Conservation (phyloP, 805 yeast genomes). For the Schwanniomyces yamadae region DNA sequence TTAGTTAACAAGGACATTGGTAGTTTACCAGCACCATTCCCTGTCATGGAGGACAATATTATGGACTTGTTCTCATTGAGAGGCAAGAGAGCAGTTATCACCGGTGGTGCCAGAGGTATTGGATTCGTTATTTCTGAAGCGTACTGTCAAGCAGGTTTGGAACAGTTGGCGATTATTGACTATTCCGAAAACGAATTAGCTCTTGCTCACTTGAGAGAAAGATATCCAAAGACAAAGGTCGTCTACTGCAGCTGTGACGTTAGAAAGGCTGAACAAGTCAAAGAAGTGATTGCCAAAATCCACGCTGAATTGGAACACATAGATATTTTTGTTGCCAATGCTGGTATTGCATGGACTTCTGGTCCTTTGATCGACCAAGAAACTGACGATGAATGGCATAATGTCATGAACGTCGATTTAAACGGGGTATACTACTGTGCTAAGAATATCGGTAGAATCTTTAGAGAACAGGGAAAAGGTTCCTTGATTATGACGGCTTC, state of each 20-base stretch:
- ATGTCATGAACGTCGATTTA: slow-evolving; percentile 70
- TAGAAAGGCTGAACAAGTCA: slow-evolving; percentile 37
- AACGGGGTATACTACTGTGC: slow-evolving; percentile 82
- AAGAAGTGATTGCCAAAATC: slow-evolving; percentile 29
- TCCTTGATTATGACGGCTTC: slow-evolving; percentile 84
- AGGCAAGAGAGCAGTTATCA: slow-evolving; percentile 33
- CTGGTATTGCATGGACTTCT: slow-evolving; percentile 49
- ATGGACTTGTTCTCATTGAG: slow-evolving; percentile 29
- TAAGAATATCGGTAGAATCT: slow-evolving; percentile 67
- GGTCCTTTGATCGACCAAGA: slow-evolving; percentile 41
- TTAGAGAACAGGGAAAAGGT: slow-evolving; percentile 72
- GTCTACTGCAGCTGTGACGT: slow-evolving; percentile 39
- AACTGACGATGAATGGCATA: slow-evolving; percentile 60
- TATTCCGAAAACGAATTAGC: slow-evolving; percentile 31
- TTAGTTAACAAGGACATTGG: slow-evolving; percentile 37
- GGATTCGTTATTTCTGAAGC: slow-evolving; percentile 37
- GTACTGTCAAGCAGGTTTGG: slow-evolving; percentile 36
- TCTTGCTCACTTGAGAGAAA: slow-evolving; percentile 22
- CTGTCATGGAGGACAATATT: slow-evolving; percentile 25
- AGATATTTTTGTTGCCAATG: slow-evolving; percentile 47
- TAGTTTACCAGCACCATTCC: slow-evolving; percentile 36
- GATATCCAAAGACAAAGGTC: slow-evolving; percentile 33
- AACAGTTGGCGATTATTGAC: slow-evolving; percentile 41
- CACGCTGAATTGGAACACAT: slow-evolving; percentile 33
- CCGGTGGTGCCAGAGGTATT: slow-evolving; percentile 41